phyloP scores from a whole-genome alignment of 2,329 filamentous ascomycete species.

The Metarhizium sp. region DNA sequence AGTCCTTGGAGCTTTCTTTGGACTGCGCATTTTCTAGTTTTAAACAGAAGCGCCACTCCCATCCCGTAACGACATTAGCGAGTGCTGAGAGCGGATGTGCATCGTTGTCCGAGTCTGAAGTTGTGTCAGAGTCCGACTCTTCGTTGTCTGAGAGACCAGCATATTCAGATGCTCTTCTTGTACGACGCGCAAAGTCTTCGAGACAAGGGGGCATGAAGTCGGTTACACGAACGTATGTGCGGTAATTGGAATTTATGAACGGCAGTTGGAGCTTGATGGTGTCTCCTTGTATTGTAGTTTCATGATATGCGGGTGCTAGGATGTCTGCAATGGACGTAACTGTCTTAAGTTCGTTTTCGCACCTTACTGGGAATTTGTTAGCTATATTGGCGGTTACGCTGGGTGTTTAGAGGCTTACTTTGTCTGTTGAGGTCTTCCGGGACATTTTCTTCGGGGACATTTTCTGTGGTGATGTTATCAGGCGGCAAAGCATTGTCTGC shows the following conservation, averaged over 20 bases:
- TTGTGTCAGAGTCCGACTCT: conserved; percentile 13
- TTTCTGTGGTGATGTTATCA: conserved; percentile 13
- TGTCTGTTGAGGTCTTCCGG: conserved; percentile 20
- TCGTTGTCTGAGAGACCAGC: conserved; percentile 38
- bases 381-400: neutral
- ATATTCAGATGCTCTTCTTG: conserved; percentile 32
- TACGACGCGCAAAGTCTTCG: conserved; percentile 56
- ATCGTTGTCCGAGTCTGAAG: conserved; percentile 13
- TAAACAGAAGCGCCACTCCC: conserved; percentile 81
- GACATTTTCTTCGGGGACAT: conserved; percentile 8
- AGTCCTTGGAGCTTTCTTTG: conserved; percentile 25
- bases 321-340: conserved; percentile 29
- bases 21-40: conserved; percentile 60
- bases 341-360: conserved; percentile 31
- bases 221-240: conserved; percentile 62
- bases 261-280: conserved; percentile 41
- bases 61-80: conserved; percentile 26
- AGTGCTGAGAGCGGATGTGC: conserved; percentile 12
- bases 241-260: conserved; percentile 66
- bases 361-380: conserved; percentile 30
- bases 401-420: conserved; percentile 13
- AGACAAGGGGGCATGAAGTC: conserved; percentile 67
- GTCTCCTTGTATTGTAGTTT: conserved; percentile 32
- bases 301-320: conserved; percentile 27
- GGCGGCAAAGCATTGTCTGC: conserved; percentile 14